phyloP scores from a whole-genome alignment of 345 rosid genomes.

The Eucalyptus sp. region DNA sequence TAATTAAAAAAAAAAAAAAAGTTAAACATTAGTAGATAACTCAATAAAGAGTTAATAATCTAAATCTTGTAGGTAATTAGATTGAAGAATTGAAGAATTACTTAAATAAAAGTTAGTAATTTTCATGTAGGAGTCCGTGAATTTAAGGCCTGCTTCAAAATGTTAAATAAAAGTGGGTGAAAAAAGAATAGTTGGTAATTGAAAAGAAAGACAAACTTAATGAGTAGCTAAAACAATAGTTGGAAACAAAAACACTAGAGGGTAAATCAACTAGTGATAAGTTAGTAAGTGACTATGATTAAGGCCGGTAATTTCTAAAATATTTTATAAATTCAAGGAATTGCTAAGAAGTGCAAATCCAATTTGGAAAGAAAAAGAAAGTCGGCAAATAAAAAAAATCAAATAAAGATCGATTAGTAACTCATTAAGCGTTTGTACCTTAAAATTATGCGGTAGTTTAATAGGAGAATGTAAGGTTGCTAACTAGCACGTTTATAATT shows the following conservation, averaged over 20 bases:
- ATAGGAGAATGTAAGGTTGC: neutral
- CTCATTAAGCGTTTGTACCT: neutral
- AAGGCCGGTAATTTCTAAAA: neutral
- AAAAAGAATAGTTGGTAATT: neutral
- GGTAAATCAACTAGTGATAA: neutral
- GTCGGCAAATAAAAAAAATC: neutral
- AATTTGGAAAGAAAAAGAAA: too few species aligned
- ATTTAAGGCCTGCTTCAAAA: neutral
- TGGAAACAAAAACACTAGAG: neutral
- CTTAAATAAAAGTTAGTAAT: neutral
- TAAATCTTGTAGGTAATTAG: neutral
- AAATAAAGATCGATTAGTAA: neutral
- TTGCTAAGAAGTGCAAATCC: neutral
- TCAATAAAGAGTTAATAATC: neutral
- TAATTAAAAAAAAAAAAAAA: too few species aligned
- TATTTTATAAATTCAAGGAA: too few species aligned
- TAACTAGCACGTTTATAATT: neutral
- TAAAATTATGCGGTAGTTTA: neutral
- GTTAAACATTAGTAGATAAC: neutral
- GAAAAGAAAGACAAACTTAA: neutral
- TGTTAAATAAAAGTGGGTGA: too few species aligned
- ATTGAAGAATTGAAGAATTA: neutral
- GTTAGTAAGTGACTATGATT: neutral
- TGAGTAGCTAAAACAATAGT: neutral
- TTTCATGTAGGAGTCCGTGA: neutral